These are phyloP conservation scores for Tylopilus rubrobrunneus DNA, from an alignment of 768 basidiomycete species.

Conservation along the genomic window DNA sequence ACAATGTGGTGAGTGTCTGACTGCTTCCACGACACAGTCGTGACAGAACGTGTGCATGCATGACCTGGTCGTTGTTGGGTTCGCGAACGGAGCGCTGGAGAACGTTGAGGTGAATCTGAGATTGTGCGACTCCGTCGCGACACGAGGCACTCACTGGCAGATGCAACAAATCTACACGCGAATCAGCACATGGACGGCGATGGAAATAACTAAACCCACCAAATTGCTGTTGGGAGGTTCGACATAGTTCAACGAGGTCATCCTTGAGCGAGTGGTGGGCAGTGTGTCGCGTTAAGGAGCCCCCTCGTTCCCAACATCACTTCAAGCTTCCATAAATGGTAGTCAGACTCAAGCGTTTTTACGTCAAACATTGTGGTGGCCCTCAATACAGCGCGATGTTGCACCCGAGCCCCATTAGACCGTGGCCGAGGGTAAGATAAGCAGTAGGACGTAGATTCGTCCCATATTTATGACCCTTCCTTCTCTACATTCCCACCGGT, in stretches of 20 bases:
- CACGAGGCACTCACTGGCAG: constrained; percentile 47
- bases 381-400: too few species aligned
- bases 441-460: too few species aligned
- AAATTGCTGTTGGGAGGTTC: constrained; percentile 64
- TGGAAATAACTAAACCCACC: constrained; percentile 31
- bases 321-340: constrained; percentile 6
- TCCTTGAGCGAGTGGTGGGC: constrained; percentile 7
- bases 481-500: too few species aligned
- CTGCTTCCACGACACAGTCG: constrained; percentile 73
- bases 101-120: constrained; percentile 6
- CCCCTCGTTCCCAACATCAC: neutral
- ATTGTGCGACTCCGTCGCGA: neutral
- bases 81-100: constrained; percentile 63
- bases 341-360: constrained; percentile 16
- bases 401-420: too few species aligned
- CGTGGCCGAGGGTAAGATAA: too few species aligned
- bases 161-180: constrained; percentile 68
- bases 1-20: constrained; percentile 66
- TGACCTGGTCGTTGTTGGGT: constrained; percentile 68
- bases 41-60: constrained; percentile 86
- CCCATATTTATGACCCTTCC: too few species aligned
- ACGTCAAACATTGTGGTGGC: constrained; percentile 7
- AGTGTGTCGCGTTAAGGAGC: constrained; percentile 7
- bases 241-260: constrained; percentile 47
- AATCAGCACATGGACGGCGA: neutral